Conservation (phyloP, 2,329 filamentous ascomycete genomes). For the Colletotrichum filicis region DNA sequence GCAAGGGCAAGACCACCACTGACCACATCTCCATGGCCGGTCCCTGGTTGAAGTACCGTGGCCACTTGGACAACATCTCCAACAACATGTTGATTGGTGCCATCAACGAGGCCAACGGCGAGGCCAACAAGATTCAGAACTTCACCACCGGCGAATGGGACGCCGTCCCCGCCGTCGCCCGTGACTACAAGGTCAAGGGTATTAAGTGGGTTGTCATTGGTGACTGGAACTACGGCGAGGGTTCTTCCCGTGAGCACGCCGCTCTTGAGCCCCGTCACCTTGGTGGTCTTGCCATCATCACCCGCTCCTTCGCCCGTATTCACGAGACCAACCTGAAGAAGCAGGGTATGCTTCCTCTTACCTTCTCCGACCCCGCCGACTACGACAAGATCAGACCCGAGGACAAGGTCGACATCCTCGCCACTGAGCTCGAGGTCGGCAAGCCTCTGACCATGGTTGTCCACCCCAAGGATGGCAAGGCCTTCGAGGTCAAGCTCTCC, state of each 20-base stretch:
- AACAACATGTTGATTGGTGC: conserved; percentile 99
- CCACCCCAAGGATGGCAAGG: conserved; percentile 83
- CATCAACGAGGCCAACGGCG: conserved; percentile 93
- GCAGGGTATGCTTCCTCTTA: conserved; percentile 99
- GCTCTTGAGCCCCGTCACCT: conserved; percentile 98
- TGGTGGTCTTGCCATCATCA: conserved; percentile 96
- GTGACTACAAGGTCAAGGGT: conserved; percentile 98
- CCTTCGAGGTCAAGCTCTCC: conserved; percentile 84
- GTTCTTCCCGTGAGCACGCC: conserved; percentile 96
- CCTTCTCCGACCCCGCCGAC: conserved; percentile 92
- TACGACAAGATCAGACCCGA: conserved; percentile 97
- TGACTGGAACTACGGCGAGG: conserved; percentile 99
- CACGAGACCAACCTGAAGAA: conserved; percentile 99
- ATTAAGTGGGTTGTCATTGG: conserved; percentile 97
- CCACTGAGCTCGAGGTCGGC: conserved; percentile 90
- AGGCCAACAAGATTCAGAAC: conserved; percentile 99
- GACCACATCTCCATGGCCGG: conserved; percentile 98
- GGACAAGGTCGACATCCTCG: conserved; percentile 89
- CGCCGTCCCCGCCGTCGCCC: conserved; percentile 91
- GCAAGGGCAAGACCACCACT: conserved; percentile 94
- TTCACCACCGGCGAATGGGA: conserved; percentile 83
- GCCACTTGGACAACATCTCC: conserved; percentile 98
- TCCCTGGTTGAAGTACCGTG: conserved; percentile 98
- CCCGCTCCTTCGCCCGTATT: conserved; percentile 96
- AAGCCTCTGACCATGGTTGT: conserved; percentile 93